Conservation (phyloP, 1,284 basidiomycete genomes). For the Sphagnurus paluster region DNA sequence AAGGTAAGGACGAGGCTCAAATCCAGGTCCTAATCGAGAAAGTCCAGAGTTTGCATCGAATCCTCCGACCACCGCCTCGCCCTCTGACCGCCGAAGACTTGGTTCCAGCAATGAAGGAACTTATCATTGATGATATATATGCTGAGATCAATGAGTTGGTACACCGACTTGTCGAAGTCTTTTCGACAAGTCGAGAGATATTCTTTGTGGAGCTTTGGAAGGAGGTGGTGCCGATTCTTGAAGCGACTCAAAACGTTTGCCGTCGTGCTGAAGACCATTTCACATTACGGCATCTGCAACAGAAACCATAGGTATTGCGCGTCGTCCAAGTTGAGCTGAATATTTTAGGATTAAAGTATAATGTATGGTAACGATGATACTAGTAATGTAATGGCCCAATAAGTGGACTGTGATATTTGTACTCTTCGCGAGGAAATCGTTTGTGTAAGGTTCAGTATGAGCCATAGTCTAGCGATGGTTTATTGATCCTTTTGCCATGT, state of each 20-base stretch:
- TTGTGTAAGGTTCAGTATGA: neutral
- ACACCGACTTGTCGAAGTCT: conserved; percentile 22
- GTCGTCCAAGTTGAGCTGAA: neutral
- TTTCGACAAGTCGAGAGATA: conserved; percentile 22
- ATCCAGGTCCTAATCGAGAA: conserved; percentile 26
- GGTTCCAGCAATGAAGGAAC: conserved; percentile 20
- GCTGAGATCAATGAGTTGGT: conserved; percentile 26
- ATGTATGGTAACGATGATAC: neutral
- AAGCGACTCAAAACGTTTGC: conserved; percentile 27
- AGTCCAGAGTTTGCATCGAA: conserved; percentile 24
- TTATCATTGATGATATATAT: conserved; percentile 22
- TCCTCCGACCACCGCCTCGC: conserved; percentile 9
- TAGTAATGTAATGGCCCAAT: no score
- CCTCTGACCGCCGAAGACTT: conserved; percentile 24
- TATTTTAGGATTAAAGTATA: conserved; percentile 2
- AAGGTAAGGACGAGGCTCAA: conserved; percentile 20
- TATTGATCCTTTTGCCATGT: conserved; percentile 10
- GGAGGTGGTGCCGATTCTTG: conserved; percentile 26
- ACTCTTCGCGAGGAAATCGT: no score
- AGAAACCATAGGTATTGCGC: no score
- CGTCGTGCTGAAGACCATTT: conserved; percentile 19
- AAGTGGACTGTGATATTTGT: no score
- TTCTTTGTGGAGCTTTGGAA: conserved; percentile 25
- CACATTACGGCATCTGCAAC: no score
- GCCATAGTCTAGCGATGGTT: neutral